phyloP scores from a whole-genome alignment of 2,329 filamentous ascomycete genomes.

The Trichocomaceae sp. region DNA sequence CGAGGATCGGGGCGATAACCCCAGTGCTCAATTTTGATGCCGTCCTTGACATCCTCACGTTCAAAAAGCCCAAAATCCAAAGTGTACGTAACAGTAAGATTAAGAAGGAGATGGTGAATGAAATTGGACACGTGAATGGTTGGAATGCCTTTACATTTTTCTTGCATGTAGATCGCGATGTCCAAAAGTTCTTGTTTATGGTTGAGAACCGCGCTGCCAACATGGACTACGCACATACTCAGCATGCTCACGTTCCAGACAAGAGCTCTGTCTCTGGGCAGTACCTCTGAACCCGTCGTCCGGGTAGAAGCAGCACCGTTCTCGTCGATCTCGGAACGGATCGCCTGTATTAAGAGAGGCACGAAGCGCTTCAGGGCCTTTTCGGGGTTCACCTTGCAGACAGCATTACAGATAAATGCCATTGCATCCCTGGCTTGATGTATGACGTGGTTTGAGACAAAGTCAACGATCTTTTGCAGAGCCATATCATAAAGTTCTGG shows the following conservation, averaged over 20 bases:
- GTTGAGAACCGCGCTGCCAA: conserved; percentile 79
- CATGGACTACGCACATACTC: conserved; percentile 96
- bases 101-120: conserved; percentile 90
- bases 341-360: conserved; percentile 82
- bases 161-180: conserved; percentile 93
- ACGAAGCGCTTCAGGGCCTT: conserved; percentile 88
- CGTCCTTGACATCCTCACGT: conserved; percentile 62
- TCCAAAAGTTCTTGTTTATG: conserved; percentile 86
- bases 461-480: conserved; percentile 83
- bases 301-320: conserved; percentile 93
- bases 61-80: conserved; percentile 86
- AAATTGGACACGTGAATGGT: conserved; percentile 97
- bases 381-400: conserved; percentile 92
- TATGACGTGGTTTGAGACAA: conserved; percentile 89
- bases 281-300: conserved; percentile 85
- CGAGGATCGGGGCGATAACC: conserved; percentile 67
- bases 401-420: conserved; percentile 94
- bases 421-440: conserved; percentile 96
- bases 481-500: conserved; percentile 90
- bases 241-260: conserved; percentile 97
- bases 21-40: conserved; percentile 75
- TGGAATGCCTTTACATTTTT: conserved; percentile 85
- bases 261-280: conserved; percentile 83
- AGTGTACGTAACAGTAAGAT: conserved; percentile 89
- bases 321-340: conserved; percentile 92